Base-by-base conservation (phyloP, 345 rosid genomes). In the Lepidium aucheri region DNA sequence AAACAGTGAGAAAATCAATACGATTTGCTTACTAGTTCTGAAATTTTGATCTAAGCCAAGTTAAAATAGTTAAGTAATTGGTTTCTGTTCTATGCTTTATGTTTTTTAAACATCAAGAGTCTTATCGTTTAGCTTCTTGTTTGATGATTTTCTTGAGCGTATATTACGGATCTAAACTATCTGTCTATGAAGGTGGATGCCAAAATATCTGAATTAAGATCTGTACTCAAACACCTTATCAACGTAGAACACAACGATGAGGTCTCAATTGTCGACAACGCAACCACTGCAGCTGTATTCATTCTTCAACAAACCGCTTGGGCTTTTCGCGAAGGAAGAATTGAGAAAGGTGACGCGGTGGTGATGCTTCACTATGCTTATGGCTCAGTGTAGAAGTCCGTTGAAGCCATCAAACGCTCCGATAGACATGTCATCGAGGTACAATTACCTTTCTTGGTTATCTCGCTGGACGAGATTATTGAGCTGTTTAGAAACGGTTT, bases 211-310 rank as follows among this genome's bases (percentile, higher is more conserved):
- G 63, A 69, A 7, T 89, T 96, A 0, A 79, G 98, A 46, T 47
- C 72, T 10, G 58, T 72, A 4, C 73, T 92, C 65, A 81, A 73
- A 45, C 60, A 78, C 7, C 52, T 92, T 9, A 76, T 92, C 75
- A 92, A 92, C 74, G 96, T 96, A 4, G 85, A 80, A 13, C 81
- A 83, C 57, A 85, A 81, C 9, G 80, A 79, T 2, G 96, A 92
- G 39, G 65, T 92, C 75, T 89, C 96, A 2, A 75, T 92, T 58
- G 95, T 92, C n/a, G 98, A 92, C 52, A 92, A 89, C 81, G 98
- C 93, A 28, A 89, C 98, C 54, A 89, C 98, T 9, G 97, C 98
- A 4, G 98, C 82, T 0, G 89, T 97, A 1, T 85, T 92, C 46
- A 91, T 92, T 17, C 73, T 89, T 26, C 95, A 89, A 68, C 77